Conservation (phyloP, 1,284 basidiomycete genomes). For the Naganishia sp. region DNA sequence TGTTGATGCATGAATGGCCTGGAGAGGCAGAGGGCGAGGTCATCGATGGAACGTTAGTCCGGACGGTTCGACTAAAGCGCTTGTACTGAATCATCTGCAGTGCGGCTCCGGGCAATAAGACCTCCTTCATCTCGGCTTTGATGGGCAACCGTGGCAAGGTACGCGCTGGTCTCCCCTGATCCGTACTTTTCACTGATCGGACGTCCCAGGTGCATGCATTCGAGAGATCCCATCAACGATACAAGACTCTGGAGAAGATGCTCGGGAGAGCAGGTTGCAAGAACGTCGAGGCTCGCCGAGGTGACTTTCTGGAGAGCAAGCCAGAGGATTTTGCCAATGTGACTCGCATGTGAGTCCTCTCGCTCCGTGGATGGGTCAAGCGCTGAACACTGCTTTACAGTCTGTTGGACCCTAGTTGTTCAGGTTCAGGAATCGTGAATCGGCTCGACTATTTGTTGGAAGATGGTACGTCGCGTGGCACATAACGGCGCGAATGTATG, state of each 20-base stretch:
- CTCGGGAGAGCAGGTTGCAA: conserved; percentile 71
- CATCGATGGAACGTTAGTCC: conserved; percentile 76
- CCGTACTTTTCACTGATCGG: background rate
- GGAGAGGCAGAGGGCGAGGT: conserved; percentile 58
- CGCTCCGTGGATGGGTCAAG: background rate
- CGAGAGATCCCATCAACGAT: conserved; percentile 77
- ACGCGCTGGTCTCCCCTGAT: conserved; percentile 38
- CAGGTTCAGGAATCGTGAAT: conserved; percentile 88
- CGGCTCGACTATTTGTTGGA: conserved; percentile 80
- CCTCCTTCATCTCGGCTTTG: conserved; percentile 84
- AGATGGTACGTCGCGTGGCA: conserved; percentile 45
- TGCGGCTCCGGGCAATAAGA: conserved; percentile 98
- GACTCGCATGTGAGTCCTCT: conserved; percentile 74
- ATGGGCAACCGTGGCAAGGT: conserved; percentile 80
- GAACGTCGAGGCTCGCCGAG: conserved; percentile 70
- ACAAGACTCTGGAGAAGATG: conserved; percentile 79
- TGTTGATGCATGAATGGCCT: conserved; percentile 60
- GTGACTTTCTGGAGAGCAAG: conserved; percentile 75
- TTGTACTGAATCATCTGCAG: conserved; percentile 30
- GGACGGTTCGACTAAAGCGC: background rate
- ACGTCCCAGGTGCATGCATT: conserved; percentile 72
- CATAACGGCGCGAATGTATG: background rate
- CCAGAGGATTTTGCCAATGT: conserved; percentile 66
- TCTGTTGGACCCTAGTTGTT: conserved; percentile 88
- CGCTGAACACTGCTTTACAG: conserved; percentile 52